A percentile compares a stretch with the other conserved stretches of the same genome.
Conservation (phyloP, 1,284 basidiomycete species). For the Xanthoconium separans region DNA sequence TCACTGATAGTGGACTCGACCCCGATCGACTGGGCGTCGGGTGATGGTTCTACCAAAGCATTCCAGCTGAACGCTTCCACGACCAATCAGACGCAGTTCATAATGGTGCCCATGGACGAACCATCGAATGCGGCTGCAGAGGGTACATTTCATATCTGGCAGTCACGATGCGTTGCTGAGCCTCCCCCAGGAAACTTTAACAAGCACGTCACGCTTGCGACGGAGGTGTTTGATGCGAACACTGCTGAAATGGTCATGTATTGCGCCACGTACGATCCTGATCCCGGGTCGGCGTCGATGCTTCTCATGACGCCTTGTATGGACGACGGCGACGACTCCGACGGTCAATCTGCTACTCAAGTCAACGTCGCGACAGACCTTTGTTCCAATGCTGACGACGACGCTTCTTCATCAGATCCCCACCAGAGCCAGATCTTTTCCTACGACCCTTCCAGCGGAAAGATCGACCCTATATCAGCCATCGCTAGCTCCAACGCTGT, state of each 20-base stretch:
- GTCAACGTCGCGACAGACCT: constrained; percentile 2
- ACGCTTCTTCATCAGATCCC: constrained; percentile 15
- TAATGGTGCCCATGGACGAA: constrained; percentile 32
- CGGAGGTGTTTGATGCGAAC: constrained; percentile 44
- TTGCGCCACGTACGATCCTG: constrained; percentile 63
- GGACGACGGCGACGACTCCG: constrained; percentile 42
- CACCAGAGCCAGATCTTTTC: constrained; percentile 59
- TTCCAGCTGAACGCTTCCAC: constrained; percentile 58
- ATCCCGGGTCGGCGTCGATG: constrained; percentile 45
- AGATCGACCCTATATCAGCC: constrained; percentile 54
- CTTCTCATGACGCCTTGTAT: constrained; percentile 50
- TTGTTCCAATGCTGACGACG: constrained; percentile 4
- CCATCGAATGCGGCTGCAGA: constrained; percentile 3
- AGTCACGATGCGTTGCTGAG: background rate
- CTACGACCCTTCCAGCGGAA: constrained; percentile 47
- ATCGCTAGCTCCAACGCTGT: constrained; percentile 21
- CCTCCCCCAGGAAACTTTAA: constrained; percentile 11
- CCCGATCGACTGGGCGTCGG: constrained; percentile 28
- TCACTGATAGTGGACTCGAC: constrained; percentile 45
- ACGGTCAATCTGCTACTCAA: background rate
- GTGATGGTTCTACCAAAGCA: constrained; percentile 19
- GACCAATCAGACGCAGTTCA: constrained; percentile 50
- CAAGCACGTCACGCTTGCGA: constrained; percentile 43
- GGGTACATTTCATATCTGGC: constrained; percentile 14
- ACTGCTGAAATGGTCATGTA: constrained; percentile 39